Base-by-base conservation (phyloP, 1,284 basidiomycete genomes). In the Ustilago xerochloae region DNA sequence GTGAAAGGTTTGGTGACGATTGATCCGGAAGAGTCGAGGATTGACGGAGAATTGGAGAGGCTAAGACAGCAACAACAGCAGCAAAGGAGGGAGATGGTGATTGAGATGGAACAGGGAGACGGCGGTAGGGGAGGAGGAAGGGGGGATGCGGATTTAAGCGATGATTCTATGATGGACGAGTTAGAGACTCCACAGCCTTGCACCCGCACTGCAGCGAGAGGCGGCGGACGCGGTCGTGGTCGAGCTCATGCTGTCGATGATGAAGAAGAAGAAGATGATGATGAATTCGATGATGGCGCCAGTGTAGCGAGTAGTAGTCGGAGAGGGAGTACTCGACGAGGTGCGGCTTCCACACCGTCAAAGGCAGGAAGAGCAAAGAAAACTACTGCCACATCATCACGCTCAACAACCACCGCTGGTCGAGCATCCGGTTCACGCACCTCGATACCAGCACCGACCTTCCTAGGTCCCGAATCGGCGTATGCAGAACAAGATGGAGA, bases 121-220 rank as follows among this genome's bases (percentile, higher is more conserved):
- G 18, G 20, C 8, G 28, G 18, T 29, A 59, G 55, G 30, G 30
- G 49, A 55, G 46, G 60, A n/a, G 18, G 38, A 18, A 30, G 15
- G 43, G 28, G 51, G 13, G 49, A 43, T 2, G 29, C 51, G 20
- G 66, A 71, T 3, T 9, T 43, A 24, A 65, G 65, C 20, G 79
- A 79, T 43, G 79, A 81, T 47, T 77, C 75, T 35, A 79, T 79
- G 75, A 60, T 79, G 60, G 70, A 74, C n/a, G 76, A 79, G 28
- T 30, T 73, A 20, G 66, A 56, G 41, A 60, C 36, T 20, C 54
- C 38, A 6, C 22, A 30, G 20, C 39, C 60, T 20, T 2, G 32
- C n/a, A 10, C 36, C 12, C 22, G 35, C 18, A 41, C 60, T 20
- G 32, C 53, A 7, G 30, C 26, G 13, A 51, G 30, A 9, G 33